phyloP scores from a whole-genome alignment of 1,284 basidiomycete genomes.

The Puccinia novopanici region DNA sequence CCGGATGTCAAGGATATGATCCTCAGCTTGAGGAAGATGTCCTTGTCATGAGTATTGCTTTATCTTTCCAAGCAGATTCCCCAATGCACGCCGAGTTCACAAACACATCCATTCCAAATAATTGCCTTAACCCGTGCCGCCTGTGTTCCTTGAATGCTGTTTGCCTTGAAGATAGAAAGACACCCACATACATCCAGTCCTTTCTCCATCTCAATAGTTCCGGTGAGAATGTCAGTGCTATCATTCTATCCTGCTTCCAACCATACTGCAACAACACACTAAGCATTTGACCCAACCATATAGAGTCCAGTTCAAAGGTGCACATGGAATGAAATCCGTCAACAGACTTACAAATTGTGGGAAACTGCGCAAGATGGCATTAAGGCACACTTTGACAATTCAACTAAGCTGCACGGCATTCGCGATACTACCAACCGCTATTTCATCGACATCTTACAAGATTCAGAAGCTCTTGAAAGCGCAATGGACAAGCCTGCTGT shows the following conservation, averaged over 20 bases:
- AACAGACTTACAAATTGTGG: background rate
- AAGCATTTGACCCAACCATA: background rate
- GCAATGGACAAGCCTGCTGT: background rate
- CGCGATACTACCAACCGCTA: background rate
- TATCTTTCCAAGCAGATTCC: background rate
- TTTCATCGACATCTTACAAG: background rate
- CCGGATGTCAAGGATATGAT: slow-evolving; percentile 17
- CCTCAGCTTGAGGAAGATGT: background rate
- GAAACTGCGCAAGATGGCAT: background rate
- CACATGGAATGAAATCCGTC: background rate
- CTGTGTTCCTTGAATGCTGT: background rate
- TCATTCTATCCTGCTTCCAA: background rate
- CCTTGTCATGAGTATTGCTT: background rate
- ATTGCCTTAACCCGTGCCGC: background rate
- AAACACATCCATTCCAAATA: background rate
- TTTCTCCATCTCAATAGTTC: background rate
- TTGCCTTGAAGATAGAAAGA: background rate
- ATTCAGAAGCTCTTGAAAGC: background rate
- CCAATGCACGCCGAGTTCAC: slow-evolving; percentile 10
- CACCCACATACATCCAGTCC: background rate
- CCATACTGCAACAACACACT: background rate
- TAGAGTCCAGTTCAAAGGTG: background rate
- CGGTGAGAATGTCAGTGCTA: background rate
- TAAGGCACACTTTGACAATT: background rate
- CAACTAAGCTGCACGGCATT: background rate